Evolutionary conservation across 768 basidiomycete genomes (phyloP), one percentile per base, ranked within the genome.

Genomic region (Agrocybe pediades): DNA sequence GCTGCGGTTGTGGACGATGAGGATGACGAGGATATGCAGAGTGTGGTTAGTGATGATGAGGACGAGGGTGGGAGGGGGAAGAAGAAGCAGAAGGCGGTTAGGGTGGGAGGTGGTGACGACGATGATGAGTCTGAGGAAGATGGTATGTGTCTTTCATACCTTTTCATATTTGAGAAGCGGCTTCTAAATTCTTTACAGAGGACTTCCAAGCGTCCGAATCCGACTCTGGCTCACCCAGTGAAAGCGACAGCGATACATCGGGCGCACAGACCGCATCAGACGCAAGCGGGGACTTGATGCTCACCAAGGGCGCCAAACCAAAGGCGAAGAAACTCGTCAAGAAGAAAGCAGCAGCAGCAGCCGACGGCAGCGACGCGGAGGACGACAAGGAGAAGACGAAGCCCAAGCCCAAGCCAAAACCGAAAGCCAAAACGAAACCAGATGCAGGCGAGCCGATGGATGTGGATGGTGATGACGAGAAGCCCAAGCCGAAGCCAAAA

Each of bases 191-290:
- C 29, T 55, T 61, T 54, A 16, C 67, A 90, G 96, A 95, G 69
- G 95, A 97, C 71, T 98, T 98, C 82, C 72, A 86, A 56, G 94
- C 87, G 7, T 92, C 89, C 6, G 87, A 75, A 1, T 90, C 90
- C 0, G 95, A 97, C 63, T 78, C 76, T 41, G 95, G 95, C n/a
- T 97, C 95, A 3, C 92, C 95, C 0, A 87, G 84, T 33, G 88
- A 83, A 15, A 79, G 74, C 29, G 91, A 90, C 46, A 83, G 83
- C 1, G 84, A 82, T 71, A 75, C 65, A 5, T 89, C 86, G 25
- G 88, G 84, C 3, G 90, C 86, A 1, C 80, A 85, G 51, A 92
- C 90, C 5, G 92, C 89, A 9, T 92, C 92, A 0, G 91, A 92
- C 64, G 90, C 89, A 40, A 88, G 86, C 55, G 92, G 91, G 25